These are phyloP conservation scores for Hibiscus trionum DNA, from an alignment of 345 rosid genomes.

Conservation along the genomic window DNA sequence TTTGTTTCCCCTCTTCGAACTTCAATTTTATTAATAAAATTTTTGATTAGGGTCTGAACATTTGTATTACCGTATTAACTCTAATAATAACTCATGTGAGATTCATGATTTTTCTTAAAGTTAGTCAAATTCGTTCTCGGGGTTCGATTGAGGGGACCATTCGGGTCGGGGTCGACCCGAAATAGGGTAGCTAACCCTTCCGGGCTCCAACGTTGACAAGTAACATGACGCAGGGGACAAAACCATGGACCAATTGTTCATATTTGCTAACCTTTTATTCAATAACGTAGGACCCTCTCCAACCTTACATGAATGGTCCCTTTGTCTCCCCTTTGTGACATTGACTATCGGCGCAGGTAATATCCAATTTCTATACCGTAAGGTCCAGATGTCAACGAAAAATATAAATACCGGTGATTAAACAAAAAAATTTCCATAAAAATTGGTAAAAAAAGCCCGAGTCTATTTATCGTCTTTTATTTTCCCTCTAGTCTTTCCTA, in stretches of 20 bases:
- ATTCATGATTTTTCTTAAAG: neutral
- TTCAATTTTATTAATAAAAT: too few species aligned
- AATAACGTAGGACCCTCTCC: conserved; percentile 26
- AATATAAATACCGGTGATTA: neutral
- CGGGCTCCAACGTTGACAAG: conserved; percentile 22
- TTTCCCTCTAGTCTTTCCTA: too few species aligned
- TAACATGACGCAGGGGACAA: conserved; percentile 55
- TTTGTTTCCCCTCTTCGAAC: too few species aligned
- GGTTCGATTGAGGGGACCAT: conserved; percentile 16
- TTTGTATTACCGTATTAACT: neutral
- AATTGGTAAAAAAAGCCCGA: too few species aligned
- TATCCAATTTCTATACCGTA: neutral
- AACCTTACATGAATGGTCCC: conserved; percentile 12
- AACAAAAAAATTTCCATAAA: too few species aligned
- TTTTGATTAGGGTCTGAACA: neutral
- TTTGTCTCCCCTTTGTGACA: conserved; percentile 13
- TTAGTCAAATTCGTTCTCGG: neutral
- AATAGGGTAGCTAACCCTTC: conserved; percentile 1
- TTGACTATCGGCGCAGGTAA: neutral
- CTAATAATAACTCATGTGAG: neutral
- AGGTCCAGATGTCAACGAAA: conserved; percentile 24
- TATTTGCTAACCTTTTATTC: conserved; percentile 26
- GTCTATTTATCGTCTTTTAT: too few species aligned
- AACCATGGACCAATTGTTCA: conserved; percentile 13
- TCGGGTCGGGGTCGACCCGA: neutral